Percentiles rank a stretch among this genome's conserved stretches.
Evolutionary conservation across 768 basidiomycete species (phyloP).

Genomic region (Pleurotus salmoneostramineus): DNA sequence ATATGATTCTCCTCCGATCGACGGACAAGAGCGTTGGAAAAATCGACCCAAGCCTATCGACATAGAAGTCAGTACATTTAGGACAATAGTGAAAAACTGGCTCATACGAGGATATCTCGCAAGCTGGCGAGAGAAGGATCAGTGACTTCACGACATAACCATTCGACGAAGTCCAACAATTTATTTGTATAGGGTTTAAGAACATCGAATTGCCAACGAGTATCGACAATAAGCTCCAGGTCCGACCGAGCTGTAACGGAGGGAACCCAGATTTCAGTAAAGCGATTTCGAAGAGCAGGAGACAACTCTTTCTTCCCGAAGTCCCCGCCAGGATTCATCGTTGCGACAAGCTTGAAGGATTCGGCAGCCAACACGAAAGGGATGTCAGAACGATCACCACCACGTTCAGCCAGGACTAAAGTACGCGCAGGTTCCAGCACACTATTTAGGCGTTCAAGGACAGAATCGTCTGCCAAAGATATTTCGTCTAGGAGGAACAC

Average conservation of each 20-base stretch:
- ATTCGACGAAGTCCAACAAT: slow-evolving; percentile 76
- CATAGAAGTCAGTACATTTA: not conserved
- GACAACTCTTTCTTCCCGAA: slow-evolving; percentile 99
- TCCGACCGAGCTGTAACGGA: slow-evolving; percentile 70
- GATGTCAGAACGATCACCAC: slow-evolving; percentile 68
- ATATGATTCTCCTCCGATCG: slow-evolving; percentile 26
- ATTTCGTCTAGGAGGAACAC: slow-evolving; percentile 95
- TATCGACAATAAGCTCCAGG: slow-evolving; percentile 70
- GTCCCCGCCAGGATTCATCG: slow-evolving; percentile 99
- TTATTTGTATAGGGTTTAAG: slow-evolving; percentile 53
- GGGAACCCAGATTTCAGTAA: slow-evolving; percentile 99
- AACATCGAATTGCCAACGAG: slow-evolving; percentile 56
- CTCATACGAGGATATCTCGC: slow-evolving; percentile 81
- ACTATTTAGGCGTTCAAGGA: slow-evolving; percentile 94
- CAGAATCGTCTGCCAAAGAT: slow-evolving; percentile 96
- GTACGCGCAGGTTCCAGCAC: slow-evolving; percentile 90
- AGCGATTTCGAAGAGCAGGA: slow-evolving; percentile 93
- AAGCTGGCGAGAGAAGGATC: slow-evolving; percentile 70
- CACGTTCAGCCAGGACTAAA: slow-evolving; percentile 90
- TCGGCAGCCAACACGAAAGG: slow-evolving; percentile 61
- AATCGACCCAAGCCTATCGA: slow-evolving; percentile 85
- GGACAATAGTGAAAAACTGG: too few relatives aligned
- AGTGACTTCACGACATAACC: slow-evolving; percentile 63
- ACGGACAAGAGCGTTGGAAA: slow-evolving; percentile 62
- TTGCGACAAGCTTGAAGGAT: slow-evolving; percentile 87